Evolutionary conservation across 2,329 filamentous ascomycete species (phyloP), one percentile per base, ranked within the genome.

Genomic region (Fusarium praegraminearum): DNA sequence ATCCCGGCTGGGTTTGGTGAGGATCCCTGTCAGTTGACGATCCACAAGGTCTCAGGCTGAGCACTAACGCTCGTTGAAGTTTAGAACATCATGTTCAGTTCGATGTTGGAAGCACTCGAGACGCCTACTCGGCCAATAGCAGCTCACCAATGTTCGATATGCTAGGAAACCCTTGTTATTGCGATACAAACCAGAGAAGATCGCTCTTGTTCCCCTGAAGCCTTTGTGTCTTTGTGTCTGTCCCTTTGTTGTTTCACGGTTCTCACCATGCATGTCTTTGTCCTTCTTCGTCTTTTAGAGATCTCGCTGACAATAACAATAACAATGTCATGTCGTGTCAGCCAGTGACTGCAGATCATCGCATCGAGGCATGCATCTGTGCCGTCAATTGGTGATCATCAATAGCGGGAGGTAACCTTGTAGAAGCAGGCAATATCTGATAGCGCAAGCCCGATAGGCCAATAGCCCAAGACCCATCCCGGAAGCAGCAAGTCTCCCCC

Each of bases 1-100:
- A 38, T 41, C 45, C 56, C 41, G 40, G 40, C 36, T 32, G 15
- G 24, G 18, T 35, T 36, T n/a, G 24, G 36, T n/a, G 12, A 3
- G 32, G 43, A 44, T 46, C 71, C 69, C 56, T 58, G 67, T 22
- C 51, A 36, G 47, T 41, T 57, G 45, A 40, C 41, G 57, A 59
- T 46, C 67, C 71, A 62, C 65, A 57, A 45, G 47, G 71, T 70
- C 65, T 70, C 71, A 73, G 60, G 57, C 68, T 64, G 54, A 49
- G n/a, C 38, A 30, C 72, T 73, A 70, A 51, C 36, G 22, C 56
- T 45, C 35, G 28, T 61, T 58, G 11, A 11, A 49, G 61, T 13
- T 40, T 62, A 58, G 53, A 12, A 7, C 45, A 45, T 43, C 54
- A 59, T 30, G 53, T 46, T 26, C 28, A 40, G 43, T 54, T 40